Percentiles rank a stretch among this genome's conserved stretches.
Conservation (phyloP, 129 eudicot species). For the Artemisia tridentata region DNA sequence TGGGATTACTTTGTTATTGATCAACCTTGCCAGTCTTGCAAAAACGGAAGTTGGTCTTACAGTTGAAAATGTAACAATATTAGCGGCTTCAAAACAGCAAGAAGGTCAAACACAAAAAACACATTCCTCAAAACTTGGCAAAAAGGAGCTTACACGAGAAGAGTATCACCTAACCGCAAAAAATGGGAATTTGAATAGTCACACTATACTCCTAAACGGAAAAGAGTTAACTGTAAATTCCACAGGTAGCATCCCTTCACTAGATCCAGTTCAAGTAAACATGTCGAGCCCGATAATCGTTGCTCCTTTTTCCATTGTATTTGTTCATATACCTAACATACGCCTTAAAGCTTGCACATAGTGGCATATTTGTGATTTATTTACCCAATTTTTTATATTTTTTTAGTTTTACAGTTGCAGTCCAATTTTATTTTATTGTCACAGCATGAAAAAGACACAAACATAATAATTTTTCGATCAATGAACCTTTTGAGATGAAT, state of each 20-base stretch:
- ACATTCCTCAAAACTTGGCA: constrained; percentile 12
- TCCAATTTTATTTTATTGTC: not conserved
- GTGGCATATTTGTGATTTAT: not conserved
- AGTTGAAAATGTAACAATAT: constrained; percentile 39
- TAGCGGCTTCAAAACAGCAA: constrained; percentile 28
- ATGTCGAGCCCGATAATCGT: constrained; percentile 41
- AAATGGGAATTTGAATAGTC: constrained; percentile 57
- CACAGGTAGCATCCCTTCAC: constrained; percentile 51
- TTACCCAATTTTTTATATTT: not conserved
- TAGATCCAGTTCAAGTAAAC: constrained; percentile 46
- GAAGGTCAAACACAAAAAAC: constrained; percentile 20
- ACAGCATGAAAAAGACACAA: not conserved
- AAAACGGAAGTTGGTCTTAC: constrained; percentile 40
- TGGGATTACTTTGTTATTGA: constrained; percentile 62
- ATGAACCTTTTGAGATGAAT: not conserved
- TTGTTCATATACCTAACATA: constrained; percentile 50
- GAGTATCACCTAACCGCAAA: constrained; percentile 78
- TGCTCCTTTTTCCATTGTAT: constrained; percentile 69
- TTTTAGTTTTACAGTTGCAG: not conserved
- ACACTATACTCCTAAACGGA: constrained; percentile 54
- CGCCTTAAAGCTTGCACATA: constrained; percentile 54
- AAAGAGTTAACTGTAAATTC: constrained; percentile 42
- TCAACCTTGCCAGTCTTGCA: constrained; percentile 51
- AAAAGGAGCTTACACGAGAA: constrained; percentile 38
- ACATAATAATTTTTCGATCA: not conserved